Evolutionary conservation across 768 basidiomycete species (phyloP).

Genomic region (Boletus subparvulus): DNA sequence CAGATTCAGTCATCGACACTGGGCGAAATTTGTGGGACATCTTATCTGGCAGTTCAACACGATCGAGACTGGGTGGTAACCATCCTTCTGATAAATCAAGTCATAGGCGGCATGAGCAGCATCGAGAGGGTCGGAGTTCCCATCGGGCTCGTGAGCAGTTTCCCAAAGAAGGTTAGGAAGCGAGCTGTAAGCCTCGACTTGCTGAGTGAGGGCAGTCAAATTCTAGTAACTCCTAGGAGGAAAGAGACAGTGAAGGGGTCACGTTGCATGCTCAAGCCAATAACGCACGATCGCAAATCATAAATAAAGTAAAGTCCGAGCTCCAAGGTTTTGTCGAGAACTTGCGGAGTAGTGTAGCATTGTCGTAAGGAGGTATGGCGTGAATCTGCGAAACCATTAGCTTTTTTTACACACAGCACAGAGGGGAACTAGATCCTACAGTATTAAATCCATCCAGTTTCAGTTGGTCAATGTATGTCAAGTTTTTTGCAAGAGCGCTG

Average conservation of each 20-base stretch:
- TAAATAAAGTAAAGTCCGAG: constrained; percentile 63
- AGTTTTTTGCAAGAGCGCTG: constrained; percentile 50
- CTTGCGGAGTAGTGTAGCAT: constrained; percentile 40
- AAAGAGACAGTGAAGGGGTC: not conserved
- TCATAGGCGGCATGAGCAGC: constrained; percentile 51
- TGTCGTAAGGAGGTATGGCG: constrained; percentile 65
- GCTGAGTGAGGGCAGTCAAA: constrained; percentile 52
- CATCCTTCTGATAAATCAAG: constrained; percentile 48
- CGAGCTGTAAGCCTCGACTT: constrained; percentile 64
- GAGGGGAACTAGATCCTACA: constrained; percentile 5
- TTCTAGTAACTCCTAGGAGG: constrained; percentile 56
- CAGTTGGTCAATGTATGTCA: constrained; percentile 52
- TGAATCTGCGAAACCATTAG: constrained; percentile 55
- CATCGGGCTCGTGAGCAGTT: constrained; percentile 73
- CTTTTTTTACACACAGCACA: not conserved
- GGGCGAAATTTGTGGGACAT: not conserved
- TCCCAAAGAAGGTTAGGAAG: constrained; percentile 71
- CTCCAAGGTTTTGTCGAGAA: constrained; percentile 15
- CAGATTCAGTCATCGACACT: not conserved
- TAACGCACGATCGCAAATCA: constrained; percentile 63
- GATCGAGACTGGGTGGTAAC: constrained; percentile 59
- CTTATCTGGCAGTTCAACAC: constrained; percentile 48
- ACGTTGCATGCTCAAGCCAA: not conserved
- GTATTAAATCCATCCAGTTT: constrained; percentile 51
- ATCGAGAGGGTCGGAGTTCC: constrained; percentile 61